Evolutionary conservation across 2,329 filamentous ascomycete species (phyloP), one percentile per base, ranked within the genome.

Genomic region (Paecilomyces formosus): DNA sequence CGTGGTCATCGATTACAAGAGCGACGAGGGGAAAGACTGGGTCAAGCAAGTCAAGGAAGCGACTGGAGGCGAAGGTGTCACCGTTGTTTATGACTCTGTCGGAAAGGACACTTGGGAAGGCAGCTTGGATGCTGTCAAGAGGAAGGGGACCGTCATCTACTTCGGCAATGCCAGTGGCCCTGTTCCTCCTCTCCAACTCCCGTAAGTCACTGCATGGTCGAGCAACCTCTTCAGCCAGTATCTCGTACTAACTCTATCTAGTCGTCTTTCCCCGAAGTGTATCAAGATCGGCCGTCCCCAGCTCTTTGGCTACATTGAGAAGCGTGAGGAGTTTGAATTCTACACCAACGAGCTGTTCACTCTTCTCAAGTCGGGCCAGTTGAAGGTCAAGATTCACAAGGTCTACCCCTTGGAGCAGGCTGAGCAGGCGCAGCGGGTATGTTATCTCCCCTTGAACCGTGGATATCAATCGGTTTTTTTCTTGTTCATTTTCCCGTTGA

Each of bases 11-110:
- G 87, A 90, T 70, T 93, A 92, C 64, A 93, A 91, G 76, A 78
- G 96, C 62, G 89, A 95, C 70, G 89, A 92, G 62, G 87, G 87
- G 65, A 84, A 94, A 51, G 89, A 94, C 57, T 82, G 82, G 70
- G 87, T 94, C 57, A 89, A 95, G 63, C 81, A 82, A 69, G 81
- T 97, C 59, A 96, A 96, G 69, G 92, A 97, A 79, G 85, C 90
- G 54, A 96, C 91, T 0, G 83, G 79, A 1, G 88, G 88, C 0
- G 77, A 85, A 60, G 92, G 92, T 7, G 86, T 88, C 2, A 83
- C 85, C 62, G 90, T 87, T 9, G 88, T 96, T 28, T 95, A 91
- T 70, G 92, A 96, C 70, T 89, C 89, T 5, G 90, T 96, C 2
- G 92, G 92, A 12, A 90, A 90, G 77, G 81, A 82, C 54, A 96